phyloP scores from a whole-genome alignment of 176 grass and related monocot species.

The Metroxylon sagu region DNA sequence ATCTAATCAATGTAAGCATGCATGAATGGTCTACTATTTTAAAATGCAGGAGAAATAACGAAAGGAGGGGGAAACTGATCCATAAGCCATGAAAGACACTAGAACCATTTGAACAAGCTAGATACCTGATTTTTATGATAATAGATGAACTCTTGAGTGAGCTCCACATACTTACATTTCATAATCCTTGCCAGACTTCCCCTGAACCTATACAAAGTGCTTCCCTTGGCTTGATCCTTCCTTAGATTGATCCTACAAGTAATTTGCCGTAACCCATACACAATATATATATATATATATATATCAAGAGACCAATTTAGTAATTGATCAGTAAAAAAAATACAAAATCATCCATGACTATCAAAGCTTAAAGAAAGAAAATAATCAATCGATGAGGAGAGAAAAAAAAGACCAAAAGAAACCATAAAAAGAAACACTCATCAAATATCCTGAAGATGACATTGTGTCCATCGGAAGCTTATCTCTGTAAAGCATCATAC shows the following conservation, averaged over 20 bases:
- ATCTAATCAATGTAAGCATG: too few relatives aligned
- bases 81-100: too few relatives aligned
- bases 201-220: conserved; percentile 76
- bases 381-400: not conserved
- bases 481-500: conserved; percentile 75
- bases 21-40: too few relatives aligned
- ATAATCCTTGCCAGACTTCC: conserved; percentile 89
- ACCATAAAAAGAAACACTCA: conserved; percentile 14
- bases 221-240: conserved; percentile 70
- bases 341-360: conserved; percentile 1
- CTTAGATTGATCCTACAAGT: conserved; percentile 62
- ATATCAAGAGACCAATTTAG: not conserved
- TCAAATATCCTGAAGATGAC: conserved; percentile 94
- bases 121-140: conserved; percentile 96
- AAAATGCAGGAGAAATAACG: too few relatives aligned
- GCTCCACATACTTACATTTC: conserved; percentile 82
- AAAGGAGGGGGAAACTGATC: too few relatives aligned
- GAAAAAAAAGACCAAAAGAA: not conserved
- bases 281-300: conserved; percentile 2
- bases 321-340: not conserved
- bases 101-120: too few relatives aligned
- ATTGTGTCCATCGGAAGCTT: conserved; percentile 90
- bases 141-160: conserved; percentile 74
- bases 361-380: not conserved
- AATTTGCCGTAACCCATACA: conserved; percentile 42